A percentile compares a stretch with the other conserved stretches of the same genome.
Conservation (phyloP, 2,329 filamentous ascomycete genomes). For the Claviceps fusiformis region DNA sequence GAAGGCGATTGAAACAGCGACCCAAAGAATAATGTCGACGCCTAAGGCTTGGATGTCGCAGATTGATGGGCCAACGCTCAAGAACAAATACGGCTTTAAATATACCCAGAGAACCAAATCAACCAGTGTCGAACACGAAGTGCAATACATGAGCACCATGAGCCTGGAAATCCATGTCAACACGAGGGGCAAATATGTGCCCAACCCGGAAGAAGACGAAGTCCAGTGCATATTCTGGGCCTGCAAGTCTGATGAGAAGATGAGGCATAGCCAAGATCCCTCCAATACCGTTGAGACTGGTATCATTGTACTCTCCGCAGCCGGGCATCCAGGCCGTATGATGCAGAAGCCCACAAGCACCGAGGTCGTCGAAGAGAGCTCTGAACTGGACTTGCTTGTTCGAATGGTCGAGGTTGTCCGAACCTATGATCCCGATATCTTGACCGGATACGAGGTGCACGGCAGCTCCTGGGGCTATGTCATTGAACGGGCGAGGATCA, state of each 20-base stretch:
- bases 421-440: conserved; percentile 72
- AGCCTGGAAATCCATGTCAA: conserved; percentile 88
- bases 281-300: conserved; percentile 46
- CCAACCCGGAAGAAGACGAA: conserved; percentile 84
- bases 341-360: conserved; percentile 48
- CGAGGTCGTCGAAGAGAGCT: conserved; percentile 59
- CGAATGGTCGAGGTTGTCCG: conserved; percentile 81
- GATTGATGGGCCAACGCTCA: conserved; percentile 78
- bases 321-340: conserved; percentile 42
- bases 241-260: conserved; percentile 56
- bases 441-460: conserved; percentile 92
- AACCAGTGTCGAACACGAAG: conserved; percentile 68
- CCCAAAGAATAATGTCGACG: conserved; percentile 12
- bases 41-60: conserved; percentile 50
- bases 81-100: conserved; percentile 69
- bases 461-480: conserved; percentile 91
- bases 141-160: conserved; percentile 94
- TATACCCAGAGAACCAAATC: conserved; percentile 66
- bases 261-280: conserved; percentile 24
- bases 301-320: conserved; percentile 56
- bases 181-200: conserved; percentile 63
- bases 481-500: conserved; percentile 72
- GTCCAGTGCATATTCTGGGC: conserved; percentile 86
- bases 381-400: conserved; percentile 74
- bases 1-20: conserved; percentile 10